Conservation (phyloP, 2,329 filamentous ascomycete species). For the Myriosclerotinia scirpicola region DNA sequence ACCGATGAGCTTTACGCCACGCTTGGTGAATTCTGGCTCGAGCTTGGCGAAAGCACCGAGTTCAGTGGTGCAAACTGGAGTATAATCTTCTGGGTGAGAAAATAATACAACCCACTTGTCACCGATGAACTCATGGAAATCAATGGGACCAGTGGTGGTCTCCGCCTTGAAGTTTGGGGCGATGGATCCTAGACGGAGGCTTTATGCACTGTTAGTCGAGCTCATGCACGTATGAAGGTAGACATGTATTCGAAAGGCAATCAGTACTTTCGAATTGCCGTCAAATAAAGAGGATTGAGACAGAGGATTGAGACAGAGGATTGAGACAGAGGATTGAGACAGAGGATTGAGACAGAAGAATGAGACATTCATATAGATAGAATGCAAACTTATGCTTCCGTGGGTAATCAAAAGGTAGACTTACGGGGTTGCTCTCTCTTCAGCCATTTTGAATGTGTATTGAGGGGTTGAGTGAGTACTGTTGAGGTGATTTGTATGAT, state of each 20-base stretch:
- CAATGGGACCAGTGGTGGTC: slow-evolving; percentile 73
- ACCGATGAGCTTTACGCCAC: slow-evolving; percentile 87
- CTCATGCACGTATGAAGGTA: neutral
- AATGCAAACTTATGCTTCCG: neutral
- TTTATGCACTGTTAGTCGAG: slow-evolving; percentile 34
- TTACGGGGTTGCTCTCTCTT: slow-evolving; percentile 30
- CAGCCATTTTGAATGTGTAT: slow-evolving; percentile 27
- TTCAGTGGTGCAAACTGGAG: slow-evolving; percentile 93
- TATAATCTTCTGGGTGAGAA: slow-evolving; percentile 87
- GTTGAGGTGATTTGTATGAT: neutral
- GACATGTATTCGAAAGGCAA: neutral
- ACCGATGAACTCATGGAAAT: slow-evolving; percentile 80
- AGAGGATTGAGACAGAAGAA: too few species aligned
- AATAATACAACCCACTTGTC: slow-evolving; percentile 81
- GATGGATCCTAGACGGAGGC: slow-evolving; percentile 63
- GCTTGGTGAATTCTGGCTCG: slow-evolving; percentile 81
- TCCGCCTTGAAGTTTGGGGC: slow-evolving; percentile 84
- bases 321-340: too few species aligned
- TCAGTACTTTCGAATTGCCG: neutral
- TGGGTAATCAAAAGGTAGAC: slow-evolving; percentile 3
- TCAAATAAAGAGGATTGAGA: neutral
- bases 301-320: too few species aligned
- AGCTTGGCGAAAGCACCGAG: slow-evolving; percentile 90
- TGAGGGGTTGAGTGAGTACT: neutral
- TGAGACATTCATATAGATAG: neutral